Percentiles rank a stretch among this genome's conserved stretches.
phyloP scores from a whole-genome alignment of 139 green algal species.

The Auxenochlorella pyrenoidosa region DNA sequence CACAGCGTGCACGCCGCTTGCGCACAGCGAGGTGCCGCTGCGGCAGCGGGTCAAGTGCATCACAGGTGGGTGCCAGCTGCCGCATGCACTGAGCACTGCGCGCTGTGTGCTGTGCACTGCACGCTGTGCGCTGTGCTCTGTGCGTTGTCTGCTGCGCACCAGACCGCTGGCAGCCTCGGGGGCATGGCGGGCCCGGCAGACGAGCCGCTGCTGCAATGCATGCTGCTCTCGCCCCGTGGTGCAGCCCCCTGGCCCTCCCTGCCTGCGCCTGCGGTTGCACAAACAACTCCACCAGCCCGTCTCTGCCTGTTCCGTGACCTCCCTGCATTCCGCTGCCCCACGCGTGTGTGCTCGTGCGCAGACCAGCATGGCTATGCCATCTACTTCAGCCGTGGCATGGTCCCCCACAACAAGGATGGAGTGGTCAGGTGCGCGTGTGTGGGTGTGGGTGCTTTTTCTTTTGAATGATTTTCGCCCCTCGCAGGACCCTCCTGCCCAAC shows the following conservation, averaged over 20 bases:
- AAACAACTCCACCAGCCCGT: not conserved
- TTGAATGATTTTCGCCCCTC: no score
- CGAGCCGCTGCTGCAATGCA: not conserved
- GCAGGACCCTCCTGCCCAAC: no score
- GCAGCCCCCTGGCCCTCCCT: not conserved
- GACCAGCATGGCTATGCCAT: slow-evolving; percentile 75
- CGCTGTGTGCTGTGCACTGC: no score
- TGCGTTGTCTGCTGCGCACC: no score
- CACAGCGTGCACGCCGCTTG: slow-evolving; percentile 72
- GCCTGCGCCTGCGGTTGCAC: not conserved
- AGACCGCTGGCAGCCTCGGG: not conserved
- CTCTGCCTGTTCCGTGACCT: no score
- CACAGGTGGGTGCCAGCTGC: not conserved
- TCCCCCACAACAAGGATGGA: slow-evolving; percentile 79
- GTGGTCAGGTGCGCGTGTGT: slow-evolving; percentile 13
- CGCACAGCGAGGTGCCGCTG: slow-evolving; percentile 58
- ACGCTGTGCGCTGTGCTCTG: no score
- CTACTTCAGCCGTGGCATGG: slow-evolving; percentile 77
- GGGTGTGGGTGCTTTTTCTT: not conserved
- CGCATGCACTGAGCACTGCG: no score
- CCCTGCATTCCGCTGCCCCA: not conserved
- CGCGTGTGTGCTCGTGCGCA: not conserved
- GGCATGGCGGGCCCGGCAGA: not conserved
- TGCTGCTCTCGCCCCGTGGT: not conserved
- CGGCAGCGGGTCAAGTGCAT: slow-evolving; percentile 71